phyloP scores from a whole-genome alignment of 345 rosid genomes.

The Rhizophora mangle region DNA sequence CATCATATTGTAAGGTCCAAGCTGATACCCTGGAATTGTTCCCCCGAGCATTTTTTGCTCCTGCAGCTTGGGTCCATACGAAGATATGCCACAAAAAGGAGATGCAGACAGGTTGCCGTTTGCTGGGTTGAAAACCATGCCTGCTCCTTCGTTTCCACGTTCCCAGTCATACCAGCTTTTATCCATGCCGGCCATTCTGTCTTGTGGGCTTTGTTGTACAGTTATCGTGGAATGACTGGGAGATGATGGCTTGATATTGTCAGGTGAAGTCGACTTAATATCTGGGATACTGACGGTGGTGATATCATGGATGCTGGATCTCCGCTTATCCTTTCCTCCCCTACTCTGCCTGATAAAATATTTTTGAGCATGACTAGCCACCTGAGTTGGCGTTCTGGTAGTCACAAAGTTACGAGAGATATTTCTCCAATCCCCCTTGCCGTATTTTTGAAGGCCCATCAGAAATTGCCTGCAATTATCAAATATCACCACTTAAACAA shows the following conservation, averaged over 20 bases:
- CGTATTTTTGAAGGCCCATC: constrained; percentile 9
- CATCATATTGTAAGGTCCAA: constrained; percentile 40
- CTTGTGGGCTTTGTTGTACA: constrained; percentile 31
- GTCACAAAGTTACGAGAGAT: constrained; percentile 8
- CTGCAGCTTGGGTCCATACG: constrained; percentile 53
- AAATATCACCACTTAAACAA: neutral
- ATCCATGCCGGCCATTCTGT: constrained; percentile 16
- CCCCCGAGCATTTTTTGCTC: constrained; percentile 59
- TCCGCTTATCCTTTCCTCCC: constrained; percentile 17
- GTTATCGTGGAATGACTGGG: constrained; percentile 42
- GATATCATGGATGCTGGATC: constrained; percentile 19
- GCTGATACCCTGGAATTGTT: constrained; percentile 45
- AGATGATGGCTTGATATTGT: constrained; percentile 23
- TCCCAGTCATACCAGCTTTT: constrained; percentile 39
- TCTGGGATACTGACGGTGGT: constrained; percentile 13
- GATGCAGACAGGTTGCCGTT: constrained; percentile 34
- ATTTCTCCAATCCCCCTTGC: constrained; percentile 11
- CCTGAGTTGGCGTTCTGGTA: constrained; percentile 8
- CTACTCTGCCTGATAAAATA: constrained; percentile 10
- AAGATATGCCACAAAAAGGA: constrained; percentile 51
- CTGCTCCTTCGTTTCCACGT: constrained; percentile 29
- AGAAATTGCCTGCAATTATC: neutral
- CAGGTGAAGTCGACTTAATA: constrained; percentile 4
- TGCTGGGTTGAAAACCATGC: constrained; percentile 37
- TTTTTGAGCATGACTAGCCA: constrained; percentile 10